Percentiles rank a stretch among this genome's conserved stretches.
Conservation (phyloP, 495 filamentous ascomycete genomes). For the Hypoxylon lienhwacheense region DNA sequence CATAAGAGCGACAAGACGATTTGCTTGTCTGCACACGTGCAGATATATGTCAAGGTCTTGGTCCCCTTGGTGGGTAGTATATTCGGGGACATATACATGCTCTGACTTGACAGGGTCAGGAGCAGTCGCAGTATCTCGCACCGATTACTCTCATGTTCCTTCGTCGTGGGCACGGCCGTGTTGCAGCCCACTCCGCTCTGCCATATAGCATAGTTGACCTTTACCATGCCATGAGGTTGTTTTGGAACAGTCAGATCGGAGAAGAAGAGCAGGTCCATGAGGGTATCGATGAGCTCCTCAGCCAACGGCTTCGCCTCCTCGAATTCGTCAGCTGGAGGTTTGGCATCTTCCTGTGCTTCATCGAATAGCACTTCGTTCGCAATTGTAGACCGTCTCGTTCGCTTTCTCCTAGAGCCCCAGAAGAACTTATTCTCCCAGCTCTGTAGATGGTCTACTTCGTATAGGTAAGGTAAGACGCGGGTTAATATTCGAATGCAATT, state of each 20-base stretch:
- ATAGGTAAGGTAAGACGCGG: constrained; percentile 87
- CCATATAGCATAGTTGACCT: constrained; percentile 94
- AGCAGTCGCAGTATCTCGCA: constrained; percentile 87
- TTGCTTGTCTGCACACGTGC: constrained; percentile 85
- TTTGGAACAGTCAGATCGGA: constrained; percentile 81
- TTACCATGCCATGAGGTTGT: constrained; percentile 65
- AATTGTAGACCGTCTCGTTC: constrained; percentile 52
- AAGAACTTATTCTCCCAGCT: constrained; percentile 92
- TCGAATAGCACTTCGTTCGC: constrained; percentile 82
- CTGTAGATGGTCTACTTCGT: constrained; percentile 85
- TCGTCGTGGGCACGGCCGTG: constrained; percentile 81
- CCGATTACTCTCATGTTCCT: constrained; percentile 87
- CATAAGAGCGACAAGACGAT: constrained; percentile 85
- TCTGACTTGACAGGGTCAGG: constrained; percentile 82
- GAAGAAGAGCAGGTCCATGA: constrained; percentile 90
- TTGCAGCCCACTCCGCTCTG: constrained; percentile 97
- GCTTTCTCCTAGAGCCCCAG: constrained; percentile 76
- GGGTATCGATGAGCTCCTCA: constrained; percentile 89
- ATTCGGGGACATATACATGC: constrained; percentile 88
- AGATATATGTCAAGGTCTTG: constrained; percentile 85
- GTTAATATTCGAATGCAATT: constrained; percentile 95
- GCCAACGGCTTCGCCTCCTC: constrained; percentile 86
- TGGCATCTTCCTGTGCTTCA: constrained; percentile 60
- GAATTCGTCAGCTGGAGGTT: constrained; percentile 60
- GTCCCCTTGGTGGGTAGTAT: constrained; percentile 83